phyloP scores from a whole-genome alignment of 768 basidiomycete species.

The Agrocybe chaxingu region DNA sequence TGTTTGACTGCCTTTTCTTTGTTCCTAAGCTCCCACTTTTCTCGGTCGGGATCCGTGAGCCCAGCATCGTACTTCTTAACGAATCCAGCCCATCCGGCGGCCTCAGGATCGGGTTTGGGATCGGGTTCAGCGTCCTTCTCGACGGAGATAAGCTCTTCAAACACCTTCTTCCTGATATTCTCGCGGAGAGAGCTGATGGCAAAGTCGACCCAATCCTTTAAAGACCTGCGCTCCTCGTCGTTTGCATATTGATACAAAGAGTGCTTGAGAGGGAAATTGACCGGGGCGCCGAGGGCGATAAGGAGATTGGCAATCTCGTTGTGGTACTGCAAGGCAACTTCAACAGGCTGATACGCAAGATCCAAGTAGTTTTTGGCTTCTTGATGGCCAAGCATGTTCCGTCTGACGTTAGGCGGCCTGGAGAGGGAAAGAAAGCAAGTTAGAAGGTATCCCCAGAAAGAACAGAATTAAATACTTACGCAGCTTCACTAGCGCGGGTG shows the following conservation, averaged over 20 bases:
- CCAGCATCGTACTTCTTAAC: slow-evolving; percentile 1
- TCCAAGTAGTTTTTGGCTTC: slow-evolving; percentile 22
- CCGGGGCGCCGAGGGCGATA: slow-evolving; percentile 31
- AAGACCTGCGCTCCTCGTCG: slow-evolving; percentile 18
- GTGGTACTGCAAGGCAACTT: slow-evolving; percentile 30
- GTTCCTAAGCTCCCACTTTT: slow-evolving; percentile 1
- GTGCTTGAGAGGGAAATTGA: slow-evolving; percentile 28
- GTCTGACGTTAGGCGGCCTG: slow-evolving; percentile 14
- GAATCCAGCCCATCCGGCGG: slow-evolving; percentile 11
- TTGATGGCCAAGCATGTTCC: slow-evolving; percentile 18
- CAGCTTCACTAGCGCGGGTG: slow-evolving; percentile 26
- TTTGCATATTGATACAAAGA: slow-evolving; percentile 16
- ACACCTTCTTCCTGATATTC: slow-evolving; percentile 10
- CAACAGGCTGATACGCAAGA: slow-evolving; percentile 29
- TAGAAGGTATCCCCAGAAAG: not conserved
- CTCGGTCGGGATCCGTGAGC: not conserved
- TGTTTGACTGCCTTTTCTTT: slow-evolving; percentile 6
- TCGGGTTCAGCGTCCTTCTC: slow-evolving; percentile 13
- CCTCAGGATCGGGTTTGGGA: slow-evolving; percentile 2
- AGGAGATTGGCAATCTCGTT: slow-evolving; percentile 38
- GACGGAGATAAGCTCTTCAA: no score
- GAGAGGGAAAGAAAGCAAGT: not conserved
- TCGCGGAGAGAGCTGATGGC: slow-evolving; percentile 21
- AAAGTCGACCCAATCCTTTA: slow-evolving; percentile 38
- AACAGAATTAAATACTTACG: slow-evolving; percentile 20